These are phyloP conservation scores for Suillus clintonianus DNA, from an alignment of 768 basidiomycete genomes.

Conservation along the genomic window DNA sequence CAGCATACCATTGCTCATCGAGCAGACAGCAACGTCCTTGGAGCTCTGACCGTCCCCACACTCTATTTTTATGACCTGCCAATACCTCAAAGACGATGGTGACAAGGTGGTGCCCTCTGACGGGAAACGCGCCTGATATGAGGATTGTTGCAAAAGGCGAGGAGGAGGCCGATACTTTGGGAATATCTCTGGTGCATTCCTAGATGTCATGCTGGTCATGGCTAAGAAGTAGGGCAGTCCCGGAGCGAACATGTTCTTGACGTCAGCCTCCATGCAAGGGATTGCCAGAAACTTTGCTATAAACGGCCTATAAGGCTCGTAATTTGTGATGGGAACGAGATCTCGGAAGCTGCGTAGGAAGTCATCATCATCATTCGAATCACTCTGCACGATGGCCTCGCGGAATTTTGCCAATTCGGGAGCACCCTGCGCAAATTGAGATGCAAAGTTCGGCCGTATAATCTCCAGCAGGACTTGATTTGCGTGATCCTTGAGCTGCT, in stretches of 20 bases:
- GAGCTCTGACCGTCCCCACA: background rate
- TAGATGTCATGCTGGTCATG: slow-evolving; percentile 17
- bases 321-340: slow-evolving; percentile 12
- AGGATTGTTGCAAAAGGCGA: background rate
- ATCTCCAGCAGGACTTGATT: background rate
- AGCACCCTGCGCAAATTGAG: slow-evolving; percentile 1
- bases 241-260: slow-evolving; percentile 19
- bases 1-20: background rate
- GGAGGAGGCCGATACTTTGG: slow-evolving; percentile 11
- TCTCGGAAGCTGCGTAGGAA: slow-evolving; percentile 12
- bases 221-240: slow-evolving; percentile 16
- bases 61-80: background rate
- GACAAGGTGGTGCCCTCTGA: background rate
- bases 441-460: background rate
- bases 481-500: background rate
- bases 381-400: slow-evolving; percentile 3
- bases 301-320: slow-evolving; percentile 18
- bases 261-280: slow-evolving; percentile 21
- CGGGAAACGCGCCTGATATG: background rate
- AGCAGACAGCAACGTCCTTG: background rate
- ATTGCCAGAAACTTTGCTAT: slow-evolving; percentile 11
- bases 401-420: slow-evolving; percentile 10
- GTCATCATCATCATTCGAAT: slow-evolving; percentile 4
- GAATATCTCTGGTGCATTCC: slow-evolving; percentile 9
- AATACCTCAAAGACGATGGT: background rate